Conservation (phyloP, 257 asterid species). For the Lantana camara region DNA sequence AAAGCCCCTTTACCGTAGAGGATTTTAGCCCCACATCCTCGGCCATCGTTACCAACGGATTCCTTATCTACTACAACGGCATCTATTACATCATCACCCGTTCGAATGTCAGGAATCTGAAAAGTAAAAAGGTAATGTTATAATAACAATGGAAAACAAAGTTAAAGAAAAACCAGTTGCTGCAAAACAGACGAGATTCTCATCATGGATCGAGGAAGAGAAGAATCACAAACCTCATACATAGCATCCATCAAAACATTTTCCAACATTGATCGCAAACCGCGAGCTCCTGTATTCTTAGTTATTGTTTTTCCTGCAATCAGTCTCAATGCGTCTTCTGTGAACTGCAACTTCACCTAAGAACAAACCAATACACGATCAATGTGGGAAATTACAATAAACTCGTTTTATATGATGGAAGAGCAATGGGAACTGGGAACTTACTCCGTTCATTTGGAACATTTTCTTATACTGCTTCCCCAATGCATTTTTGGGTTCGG, state of each 20-base stretch:
- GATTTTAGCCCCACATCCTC: slow-evolving; percentile 74
- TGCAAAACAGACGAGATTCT: no score
- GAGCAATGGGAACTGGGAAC: slow-evolving; percentile 34
- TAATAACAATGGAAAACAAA: not conserved
- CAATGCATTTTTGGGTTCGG: slow-evolving; percentile 94
- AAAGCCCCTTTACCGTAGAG: slow-evolving; percentile 84
- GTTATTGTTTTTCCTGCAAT: slow-evolving; percentile 84
- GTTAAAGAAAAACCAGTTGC: not conserved
- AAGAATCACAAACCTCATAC: slow-evolving; percentile 74
- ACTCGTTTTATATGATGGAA: not conserved
- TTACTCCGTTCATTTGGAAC: slow-evolving; percentile 95
- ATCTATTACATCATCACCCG: slow-evolving; percentile 83
- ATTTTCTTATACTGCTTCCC: slow-evolving; percentile 95
- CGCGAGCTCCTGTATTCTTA: slow-evolving; percentile 97
- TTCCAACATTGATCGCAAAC: slow-evolving; percentile 89
- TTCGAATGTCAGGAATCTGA: slow-evolving; percentile 92
- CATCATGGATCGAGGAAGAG: not conserved
- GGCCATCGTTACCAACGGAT: slow-evolving; percentile 55
- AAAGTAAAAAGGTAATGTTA: not conserved
- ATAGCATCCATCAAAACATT: slow-evolving; percentile 92
- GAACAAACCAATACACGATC: slow-evolving; percentile 22
- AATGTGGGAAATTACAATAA: no score
- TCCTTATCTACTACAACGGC: slow-evolving; percentile 85
- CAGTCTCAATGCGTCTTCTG: slow-evolving; percentile 80
- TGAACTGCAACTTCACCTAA: slow-evolving; percentile 90